A percentile compares a stretch with the other conserved stretches of the same genome.
These are phyloP conservation scores for Pseudogymnoascus sp. DNA, from an alignment of 2,329 filamentous ascomycete species.

Conservation along the genomic window DNA sequence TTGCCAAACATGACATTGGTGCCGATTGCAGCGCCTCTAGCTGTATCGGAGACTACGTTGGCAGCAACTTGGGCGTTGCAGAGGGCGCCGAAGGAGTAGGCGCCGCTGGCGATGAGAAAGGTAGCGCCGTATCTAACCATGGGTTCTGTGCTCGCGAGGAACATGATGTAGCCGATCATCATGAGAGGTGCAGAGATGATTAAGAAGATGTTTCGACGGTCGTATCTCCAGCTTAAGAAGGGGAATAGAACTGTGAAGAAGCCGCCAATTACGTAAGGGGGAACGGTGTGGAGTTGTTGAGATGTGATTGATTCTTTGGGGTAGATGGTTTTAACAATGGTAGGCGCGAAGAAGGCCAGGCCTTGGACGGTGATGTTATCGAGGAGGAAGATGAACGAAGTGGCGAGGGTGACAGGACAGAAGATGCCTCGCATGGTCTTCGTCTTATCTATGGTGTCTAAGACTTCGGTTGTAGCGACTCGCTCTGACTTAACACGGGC, in stretches of 20 bases:
- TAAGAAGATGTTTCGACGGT: constrained; percentile 54
- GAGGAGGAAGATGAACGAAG: constrained; percentile 39
- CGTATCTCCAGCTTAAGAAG: constrained; percentile 52
- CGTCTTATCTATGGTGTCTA: constrained; percentile 53
- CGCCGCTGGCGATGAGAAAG: constrained; percentile 59
- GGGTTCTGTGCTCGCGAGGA: constrained; percentile 47
- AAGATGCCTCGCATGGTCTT: constrained; percentile 58
- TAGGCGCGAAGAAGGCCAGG: constrained; percentile 58
- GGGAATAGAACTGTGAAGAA: constrained; percentile 59
- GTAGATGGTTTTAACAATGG: constrained; percentile 62
- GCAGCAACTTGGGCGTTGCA: constrained; percentile 61
- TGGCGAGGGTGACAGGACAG: constrained; percentile 53
- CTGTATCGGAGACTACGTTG: constrained; percentile 65
- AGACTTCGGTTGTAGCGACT: constrained; percentile 51
- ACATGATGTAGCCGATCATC: constrained; percentile 65
- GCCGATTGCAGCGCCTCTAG: constrained; percentile 58
- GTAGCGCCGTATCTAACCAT: constrained; percentile 60
- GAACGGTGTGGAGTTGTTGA: constrained; percentile 64
- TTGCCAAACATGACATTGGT: constrained; percentile 67
- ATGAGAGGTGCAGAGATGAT: constrained; percentile 52
- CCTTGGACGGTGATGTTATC: constrained; percentile 59
- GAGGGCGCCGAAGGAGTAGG: constrained; percentile 57
- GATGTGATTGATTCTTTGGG: constrained; percentile 47
- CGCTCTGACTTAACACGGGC: constrained; percentile 63
- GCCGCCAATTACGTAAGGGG: constrained; percentile 61